Percentiles rank a stretch among this genome's conserved stretches.
These are phyloP conservation scores for Fonsecaea pedrosoi DNA, from an alignment of 2,329 filamentous ascomycete genomes.

Conservation along the genomic window DNA sequence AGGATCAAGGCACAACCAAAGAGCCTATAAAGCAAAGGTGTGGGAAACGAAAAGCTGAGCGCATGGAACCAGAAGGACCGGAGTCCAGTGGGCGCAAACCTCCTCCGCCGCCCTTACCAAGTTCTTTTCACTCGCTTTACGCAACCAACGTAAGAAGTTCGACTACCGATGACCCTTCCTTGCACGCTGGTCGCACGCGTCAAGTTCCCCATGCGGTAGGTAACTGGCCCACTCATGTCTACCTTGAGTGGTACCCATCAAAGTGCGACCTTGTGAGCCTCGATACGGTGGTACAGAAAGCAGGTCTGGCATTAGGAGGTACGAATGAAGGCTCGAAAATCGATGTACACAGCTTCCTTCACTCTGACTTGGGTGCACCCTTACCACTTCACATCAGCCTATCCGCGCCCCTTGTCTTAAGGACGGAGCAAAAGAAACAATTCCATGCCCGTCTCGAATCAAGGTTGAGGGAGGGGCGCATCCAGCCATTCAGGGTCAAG, in stretches of 20 bases:
- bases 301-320: not conserved
- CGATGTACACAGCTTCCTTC: constrained; percentile 66
- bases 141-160: constrained; percentile 79
- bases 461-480: constrained; percentile 46
- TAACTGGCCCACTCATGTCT: constrained; percentile 92
- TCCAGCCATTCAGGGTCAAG: constrained; percentile 56
- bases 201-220: constrained; percentile 83
- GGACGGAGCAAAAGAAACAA: constrained; percentile 71
- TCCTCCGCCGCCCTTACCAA: constrained; percentile 62
- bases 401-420: constrained; percentile 78
- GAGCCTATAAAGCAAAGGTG: constrained; percentile 16
- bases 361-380: constrained; percentile 76
- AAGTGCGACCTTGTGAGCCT: constrained; percentile 46
- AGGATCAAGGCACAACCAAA: constrained; percentile 28
- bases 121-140: constrained; percentile 87
- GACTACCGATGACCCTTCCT: constrained; percentile 77
- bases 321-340: not conserved
- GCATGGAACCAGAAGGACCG: constrained; percentile 37
- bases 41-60: constrained; percentile 33
- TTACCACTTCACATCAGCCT: constrained; percentile 89
- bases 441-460: constrained; percentile 67
- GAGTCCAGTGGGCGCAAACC: constrained; percentile 26
- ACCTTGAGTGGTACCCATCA: constrained; percentile 78
- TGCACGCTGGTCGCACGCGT: constrained; percentile 85
- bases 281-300: constrained; percentile 41